A percentile compares a stretch with the other conserved stretches of the same genome.
Conservation (phyloP, 345 rosid species). For the Camelina neglecta region DNA sequence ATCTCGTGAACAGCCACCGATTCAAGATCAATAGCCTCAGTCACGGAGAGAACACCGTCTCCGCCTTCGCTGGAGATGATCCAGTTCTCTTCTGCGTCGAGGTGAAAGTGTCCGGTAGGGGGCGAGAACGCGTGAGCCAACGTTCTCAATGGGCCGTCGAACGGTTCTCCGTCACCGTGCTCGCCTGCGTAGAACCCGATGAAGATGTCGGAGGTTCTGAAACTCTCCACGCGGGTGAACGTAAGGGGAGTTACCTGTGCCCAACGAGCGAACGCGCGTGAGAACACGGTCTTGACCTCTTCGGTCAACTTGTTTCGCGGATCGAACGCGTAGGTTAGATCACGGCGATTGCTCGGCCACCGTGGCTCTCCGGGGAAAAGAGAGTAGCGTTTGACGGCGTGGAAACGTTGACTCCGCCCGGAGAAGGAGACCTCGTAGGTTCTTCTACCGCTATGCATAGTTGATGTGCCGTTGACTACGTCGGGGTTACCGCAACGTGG, state of each 20-base stretch:
- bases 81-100: constrained; percentile 81
- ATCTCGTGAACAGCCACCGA: constrained; percentile 96
- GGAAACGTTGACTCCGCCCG: constrained; percentile 40
- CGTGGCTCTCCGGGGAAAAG: constrained; percentile 73
- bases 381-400: constrained; percentile 63
- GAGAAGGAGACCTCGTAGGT: constrained; percentile 39
- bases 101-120: constrained; percentile 70
- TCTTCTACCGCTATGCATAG: constrained; percentile 66
- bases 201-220: constrained; percentile 56
- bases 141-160: constrained; percentile 81
- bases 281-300: constrained; percentile 61
- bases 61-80: constrained; percentile 50
- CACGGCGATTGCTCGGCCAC: constrained; percentile 58
- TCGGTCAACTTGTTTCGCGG: constrained; percentile 52
- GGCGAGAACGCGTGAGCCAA: constrained; percentile 94
- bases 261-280: constrained; percentile 82
- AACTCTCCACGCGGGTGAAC: constrained; percentile 53
- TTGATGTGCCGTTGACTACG: constrained; percentile 74
- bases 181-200: constrained; percentile 76
- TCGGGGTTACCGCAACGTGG: constrained; percentile 94
- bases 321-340: constrained; percentile 69
- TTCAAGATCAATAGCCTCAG: constrained; percentile 68
- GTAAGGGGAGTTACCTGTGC: constrained; percentile 67
- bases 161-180: constrained; percentile 91
- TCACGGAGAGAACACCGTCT: constrained; percentile 18